These are phyloP conservation scores for Trichoderma sp. DNA, from an alignment of 2,329 filamentous ascomycete species.

Conservation along the genomic window DNA sequence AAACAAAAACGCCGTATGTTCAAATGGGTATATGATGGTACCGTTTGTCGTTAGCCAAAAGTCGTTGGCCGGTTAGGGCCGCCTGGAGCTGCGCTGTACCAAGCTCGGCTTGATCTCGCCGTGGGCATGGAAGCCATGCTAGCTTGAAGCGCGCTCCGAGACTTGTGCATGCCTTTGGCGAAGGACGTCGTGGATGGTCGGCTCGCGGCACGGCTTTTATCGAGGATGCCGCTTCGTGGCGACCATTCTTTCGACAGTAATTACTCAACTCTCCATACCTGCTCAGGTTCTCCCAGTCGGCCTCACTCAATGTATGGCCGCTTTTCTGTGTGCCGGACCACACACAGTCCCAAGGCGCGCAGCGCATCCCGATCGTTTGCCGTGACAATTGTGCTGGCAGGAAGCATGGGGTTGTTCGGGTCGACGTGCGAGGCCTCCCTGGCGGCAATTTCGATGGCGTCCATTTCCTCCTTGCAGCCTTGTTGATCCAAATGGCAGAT, in stretches of 20 bases:
- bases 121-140: neutral
- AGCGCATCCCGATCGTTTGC: conserved; percentile 71
- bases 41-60: conserved; percentile 15
- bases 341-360: conserved; percentile 63
- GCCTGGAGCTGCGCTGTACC: neutral
- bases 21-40: conserved; percentile 27
- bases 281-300: neutral
- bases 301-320: conserved; percentile 65
- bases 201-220: neutral
- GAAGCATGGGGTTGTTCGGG: conserved; percentile 88
- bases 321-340: conserved; percentile 62
- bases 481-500: conserved; percentile 95
- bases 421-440: conserved; percentile 89
- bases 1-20: conserved; percentile 26
- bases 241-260: neutral
- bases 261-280: neutral
- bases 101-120: conserved; percentile 11
- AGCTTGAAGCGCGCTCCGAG: neutral
- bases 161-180: neutral
- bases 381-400: conserved; percentile 78
- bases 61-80: conserved; percentile 8
- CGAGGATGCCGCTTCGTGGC: neutral
- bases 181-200: neutral
- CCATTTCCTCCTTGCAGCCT: conserved; percentile 97
- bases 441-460: conserved; percentile 93